Percentiles rank a stretch among this genome's conserved stretches.
Evolutionary conservation across 345 rosid genomes (phyloP).

Genomic region (Gossypium turneri): DNA sequence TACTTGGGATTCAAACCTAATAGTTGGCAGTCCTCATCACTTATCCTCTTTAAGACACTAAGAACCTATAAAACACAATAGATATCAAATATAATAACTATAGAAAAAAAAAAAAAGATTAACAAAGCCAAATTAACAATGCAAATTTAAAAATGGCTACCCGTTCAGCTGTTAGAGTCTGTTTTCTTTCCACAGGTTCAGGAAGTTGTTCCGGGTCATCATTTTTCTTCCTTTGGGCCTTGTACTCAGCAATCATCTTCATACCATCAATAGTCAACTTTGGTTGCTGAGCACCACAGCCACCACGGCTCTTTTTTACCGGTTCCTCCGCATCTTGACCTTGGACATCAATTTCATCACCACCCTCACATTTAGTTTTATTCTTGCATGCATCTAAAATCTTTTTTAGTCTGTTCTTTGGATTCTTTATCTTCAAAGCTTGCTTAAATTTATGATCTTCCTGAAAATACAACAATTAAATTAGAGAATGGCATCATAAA

Average conservation of each 20-base stretch:
- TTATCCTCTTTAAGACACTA: constrained; percentile 88
- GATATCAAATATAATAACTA: background rate
- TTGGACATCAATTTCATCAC: constrained; percentile 68
- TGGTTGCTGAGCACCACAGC: constrained; percentile 88
- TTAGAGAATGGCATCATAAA: constrained; percentile 23
- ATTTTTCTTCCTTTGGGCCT: constrained; percentile 63
- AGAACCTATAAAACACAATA: constrained; percentile 51
- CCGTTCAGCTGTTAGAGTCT: constrained; percentile 90
- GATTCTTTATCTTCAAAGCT: constrained; percentile 87
- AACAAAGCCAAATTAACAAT: background rate
- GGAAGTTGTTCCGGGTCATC: constrained; percentile 94
- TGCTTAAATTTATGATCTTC: constrained; percentile 93
- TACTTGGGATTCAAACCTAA: constrained; percentile 89
- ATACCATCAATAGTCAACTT: constrained; percentile 87
- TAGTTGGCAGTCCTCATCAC: constrained; percentile 84
- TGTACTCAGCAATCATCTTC: constrained; percentile 93
- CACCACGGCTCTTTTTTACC: constrained; percentile 78
- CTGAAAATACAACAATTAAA: constrained; percentile 39
- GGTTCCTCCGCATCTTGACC: constrained; percentile 69
- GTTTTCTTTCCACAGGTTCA: constrained; percentile 92
- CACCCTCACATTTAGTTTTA: constrained; percentile 88
- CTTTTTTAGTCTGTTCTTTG: constrained; percentile 79
- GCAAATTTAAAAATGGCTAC: constrained; percentile 27
- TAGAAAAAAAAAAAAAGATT: constrained; percentile 26
- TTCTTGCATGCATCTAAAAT: constrained; percentile 87